phyloP scores from a whole-genome alignment of 1,139 yeast genomes.

The Suhomyces taliae region DNA sequence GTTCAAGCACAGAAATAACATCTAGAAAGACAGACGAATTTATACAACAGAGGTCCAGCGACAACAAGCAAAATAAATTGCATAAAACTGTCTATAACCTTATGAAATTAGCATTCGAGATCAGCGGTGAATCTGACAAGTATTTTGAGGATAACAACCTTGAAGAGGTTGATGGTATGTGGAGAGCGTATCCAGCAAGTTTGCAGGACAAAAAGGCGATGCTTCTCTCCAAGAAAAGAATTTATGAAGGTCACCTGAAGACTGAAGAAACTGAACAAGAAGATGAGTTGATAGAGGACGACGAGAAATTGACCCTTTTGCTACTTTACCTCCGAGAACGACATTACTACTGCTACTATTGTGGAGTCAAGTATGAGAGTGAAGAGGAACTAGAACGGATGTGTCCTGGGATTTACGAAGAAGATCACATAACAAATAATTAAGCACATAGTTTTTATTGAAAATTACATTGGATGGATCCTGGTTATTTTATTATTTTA shows the following conservation, averaged over 20 bases:
- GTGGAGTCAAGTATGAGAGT: slow-evolving; percentile 40
- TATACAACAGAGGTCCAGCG: neutral
- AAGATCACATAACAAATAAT: slow-evolving; percentile 28
- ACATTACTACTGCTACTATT: slow-evolving; percentile 47
- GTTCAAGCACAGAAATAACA: slow-evolving; percentile 5
- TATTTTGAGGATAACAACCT: slow-evolving; percentile 12
- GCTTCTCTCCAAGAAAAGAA: slow-evolving; percentile 1
- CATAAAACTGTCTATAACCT: slow-evolving; percentile 12
- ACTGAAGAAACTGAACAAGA: neutral
- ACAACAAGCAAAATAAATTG: neutral
- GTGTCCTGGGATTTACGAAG: slow-evolving; percentile 49
- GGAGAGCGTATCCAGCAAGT: slow-evolving; percentile 23
- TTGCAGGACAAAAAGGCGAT: neutral
- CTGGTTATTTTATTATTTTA: neutral
- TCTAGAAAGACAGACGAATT: neutral
- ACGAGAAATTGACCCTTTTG: slow-evolving; percentile 14
- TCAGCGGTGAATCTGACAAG: slow-evolving; percentile 27
- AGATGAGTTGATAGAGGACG: neutral
- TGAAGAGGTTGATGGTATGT: slow-evolving; percentile 19
- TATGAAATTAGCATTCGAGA: slow-evolving; percentile 27
- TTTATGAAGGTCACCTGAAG: neutral
- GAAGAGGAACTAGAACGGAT: slow-evolving; percentile 34
- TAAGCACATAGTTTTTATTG: no score
- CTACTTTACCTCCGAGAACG: slow-evolving; percentile 33
- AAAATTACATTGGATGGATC: neutral